Conservation (phyloP, 2,329 filamentous ascomycete species). For the Trichoderma atroviride region DNA sequence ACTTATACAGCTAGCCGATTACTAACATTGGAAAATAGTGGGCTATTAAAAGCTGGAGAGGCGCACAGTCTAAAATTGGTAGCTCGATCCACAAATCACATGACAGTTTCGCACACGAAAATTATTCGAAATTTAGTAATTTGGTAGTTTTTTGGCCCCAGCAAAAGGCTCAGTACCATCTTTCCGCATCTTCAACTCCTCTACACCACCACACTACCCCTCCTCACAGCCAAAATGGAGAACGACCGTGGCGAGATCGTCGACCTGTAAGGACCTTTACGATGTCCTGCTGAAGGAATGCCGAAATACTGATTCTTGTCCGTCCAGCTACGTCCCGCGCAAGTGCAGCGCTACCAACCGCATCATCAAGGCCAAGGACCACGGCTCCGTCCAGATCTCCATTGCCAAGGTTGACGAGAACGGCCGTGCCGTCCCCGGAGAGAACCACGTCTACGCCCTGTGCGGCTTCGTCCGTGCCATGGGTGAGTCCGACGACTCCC, state of each 20-base stretch:
- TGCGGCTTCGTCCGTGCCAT: slow-evolving; percentile 97
- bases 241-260: slow-evolving; percentile 99
- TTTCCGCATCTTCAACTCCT: slow-evolving; percentile 36
- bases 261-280: slow-evolving; percentile 75
- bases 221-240: slow-evolving; percentile 76
- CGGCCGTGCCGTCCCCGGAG: slow-evolving; percentile 88
- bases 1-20: no score
- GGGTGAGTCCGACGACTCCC: slow-evolving; percentile 94
- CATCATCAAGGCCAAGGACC: slow-evolving; percentile 99
- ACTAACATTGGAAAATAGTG: no score
- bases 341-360: slow-evolving; percentile 99
- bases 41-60: no score
- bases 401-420: slow-evolving; percentile 99
- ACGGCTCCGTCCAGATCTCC: slow-evolving; percentile 96
- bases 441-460: slow-evolving; percentile 96
- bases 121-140: no score
- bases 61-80: no score
- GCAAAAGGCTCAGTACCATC: slow-evolving; percentile 38
- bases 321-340: slow-evolving; percentile 86
- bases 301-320: slow-evolving; percentile 35
- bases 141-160: slow-evolving; percentile 35
- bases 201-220: slow-evolving; percentile 35
- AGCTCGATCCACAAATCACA: no score
- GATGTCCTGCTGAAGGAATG: slow-evolving; percentile 8
- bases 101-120: slow-evolving; percentile 37